Conservation (phyloP, 2,329 filamentous ascomycete genomes). For the Elsinoe perseae region DNA sequence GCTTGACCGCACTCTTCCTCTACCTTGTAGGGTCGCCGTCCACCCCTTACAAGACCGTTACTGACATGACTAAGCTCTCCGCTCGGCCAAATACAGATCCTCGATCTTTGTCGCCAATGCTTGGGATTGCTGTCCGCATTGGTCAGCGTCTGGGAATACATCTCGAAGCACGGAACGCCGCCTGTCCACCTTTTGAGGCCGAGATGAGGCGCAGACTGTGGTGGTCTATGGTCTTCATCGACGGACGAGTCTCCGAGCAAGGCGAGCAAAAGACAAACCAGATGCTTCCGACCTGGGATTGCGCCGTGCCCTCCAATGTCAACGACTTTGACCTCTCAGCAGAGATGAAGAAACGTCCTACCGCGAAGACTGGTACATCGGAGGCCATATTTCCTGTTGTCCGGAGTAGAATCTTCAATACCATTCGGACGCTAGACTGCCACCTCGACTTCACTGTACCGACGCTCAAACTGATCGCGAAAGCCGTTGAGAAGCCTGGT, state of each 20-base stretch:
- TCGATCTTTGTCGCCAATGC: constrained; percentile 51
- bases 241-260: constrained; percentile 61
- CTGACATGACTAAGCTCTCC: constrained; percentile 42
- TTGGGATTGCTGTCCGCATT: constrained; percentile 59
- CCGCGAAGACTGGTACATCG: constrained; percentile 28
- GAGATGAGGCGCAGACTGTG: constrained; percentile 65
- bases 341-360: constrained; percentile 33
- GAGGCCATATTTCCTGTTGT: constrained; percentile 40
- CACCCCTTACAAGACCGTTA: constrained; percentile 15
- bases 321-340: constrained; percentile 36
- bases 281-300: constrained; percentile 40
- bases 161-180: constrained; percentile 47
- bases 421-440: constrained; percentile 33
- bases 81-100: constrained; percentile 54
- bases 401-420: constrained; percentile 37
- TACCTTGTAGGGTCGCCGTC: constrained; percentile 42
- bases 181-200: constrained; percentile 47
- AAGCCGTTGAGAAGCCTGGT: constrained; percentile 3
- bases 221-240: constrained; percentile 64
- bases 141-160: constrained; percentile 64
- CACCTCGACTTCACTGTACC: constrained; percentile 44
- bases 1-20: constrained; percentile 46
- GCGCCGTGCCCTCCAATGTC: constrained; percentile 35
- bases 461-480: constrained; percentile 28
- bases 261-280: constrained; percentile 41